phyloP scores from a whole-genome alignment of 495 filamentous ascomycete genomes.

The Cairneyella variabilis region DNA sequence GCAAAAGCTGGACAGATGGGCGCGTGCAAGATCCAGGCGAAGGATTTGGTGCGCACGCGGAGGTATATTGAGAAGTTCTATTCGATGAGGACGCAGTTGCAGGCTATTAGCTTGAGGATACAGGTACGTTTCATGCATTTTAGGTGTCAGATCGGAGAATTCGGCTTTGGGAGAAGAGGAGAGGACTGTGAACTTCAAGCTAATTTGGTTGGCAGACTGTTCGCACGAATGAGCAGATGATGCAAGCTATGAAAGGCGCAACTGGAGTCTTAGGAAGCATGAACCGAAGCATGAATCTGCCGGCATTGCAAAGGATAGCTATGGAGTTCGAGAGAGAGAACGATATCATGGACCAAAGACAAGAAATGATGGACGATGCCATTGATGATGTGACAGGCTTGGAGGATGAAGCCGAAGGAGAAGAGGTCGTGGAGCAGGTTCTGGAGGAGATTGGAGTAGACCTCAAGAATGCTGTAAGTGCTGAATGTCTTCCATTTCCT shows the following conservation, averaged over 20 bases:
- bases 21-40: constrained; percentile 94
- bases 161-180: too few relatives aligned
- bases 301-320: constrained; percentile 89
- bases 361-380: constrained; percentile 99
- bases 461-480: constrained; percentile 78
- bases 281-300: constrained; percentile 97
- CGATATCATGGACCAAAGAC: constrained; percentile 97
- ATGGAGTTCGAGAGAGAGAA: constrained; percentile 99
- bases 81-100: constrained; percentile 92
- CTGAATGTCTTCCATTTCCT: constrained; percentile 22
- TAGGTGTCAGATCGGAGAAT: too few relatives aligned
- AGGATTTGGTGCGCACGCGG: constrained; percentile 90
- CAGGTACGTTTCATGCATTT: constrained; percentile 75
- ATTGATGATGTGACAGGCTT: constrained; percentile 96
- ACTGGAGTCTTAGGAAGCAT: constrained; percentile 89
- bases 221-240: constrained; percentile 98
- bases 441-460: constrained; percentile 97
- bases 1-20: constrained; percentile 97
- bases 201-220: constrained; percentile 60
- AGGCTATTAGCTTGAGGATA: constrained; percentile 91
- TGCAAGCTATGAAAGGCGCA: constrained; percentile 98
- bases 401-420: constrained; percentile 84
- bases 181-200: background rate
- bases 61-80: constrained; percentile 98
- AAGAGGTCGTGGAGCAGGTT: constrained; percentile 94